These are phyloP conservation scores for Marasmius tenuissimus DNA, from an alignment of 1,284 basidiomycete genomes.

Conservation along the genomic window DNA sequence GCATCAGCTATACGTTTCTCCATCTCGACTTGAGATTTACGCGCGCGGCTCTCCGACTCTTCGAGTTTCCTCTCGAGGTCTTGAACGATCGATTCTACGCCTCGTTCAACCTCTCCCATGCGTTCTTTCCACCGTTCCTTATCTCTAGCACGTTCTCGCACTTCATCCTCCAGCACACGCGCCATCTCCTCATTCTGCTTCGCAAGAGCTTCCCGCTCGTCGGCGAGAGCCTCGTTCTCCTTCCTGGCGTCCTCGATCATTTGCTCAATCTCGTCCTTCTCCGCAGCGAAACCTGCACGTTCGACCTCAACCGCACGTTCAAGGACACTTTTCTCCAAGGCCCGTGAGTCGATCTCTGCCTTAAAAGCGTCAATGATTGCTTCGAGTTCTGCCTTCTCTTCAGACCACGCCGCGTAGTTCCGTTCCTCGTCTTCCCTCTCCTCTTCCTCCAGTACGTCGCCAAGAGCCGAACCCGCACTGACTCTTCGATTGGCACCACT, in stretches of 20 bases:
- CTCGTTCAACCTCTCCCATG: constrained; percentile 68
- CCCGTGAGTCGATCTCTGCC: constrained; percentile 31
- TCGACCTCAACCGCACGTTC: constrained; percentile 1
- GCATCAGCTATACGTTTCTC: constrained; percentile 44
- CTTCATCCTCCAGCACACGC: constrained; percentile 49
- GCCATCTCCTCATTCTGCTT: constrained; percentile 41
- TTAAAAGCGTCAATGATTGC: constrained; percentile 41
- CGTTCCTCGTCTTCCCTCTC: constrained; percentile 40
- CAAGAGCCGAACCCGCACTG: constrained; percentile 53
- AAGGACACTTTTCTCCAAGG: constrained; percentile 12
- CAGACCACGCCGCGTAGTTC: constrained; percentile 41
- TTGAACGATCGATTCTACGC: constrained; percentile 63
- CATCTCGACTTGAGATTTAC: constrained; percentile 42
- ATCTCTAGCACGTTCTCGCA: constrained; percentile 54
- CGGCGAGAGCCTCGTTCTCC: constrained; percentile 41
- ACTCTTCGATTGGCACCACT: constrained; percentile 38
- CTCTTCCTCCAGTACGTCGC: constrained; percentile 60
- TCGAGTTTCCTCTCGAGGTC: constrained; percentile 59
- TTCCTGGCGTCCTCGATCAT: constrained; percentile 39
- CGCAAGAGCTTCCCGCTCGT: constrained; percentile 48
- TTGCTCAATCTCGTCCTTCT: constrained; percentile 22
- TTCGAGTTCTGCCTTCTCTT: constrained; percentile 60
- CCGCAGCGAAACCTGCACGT: neutral
- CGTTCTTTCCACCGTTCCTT: constrained; percentile 66
- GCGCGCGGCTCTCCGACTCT: constrained; percentile 47